These are phyloP conservation scores for Coccomyxa subellipsoidea DNA, from an alignment of 163 green algal species.

Conservation along the genomic window DNA sequence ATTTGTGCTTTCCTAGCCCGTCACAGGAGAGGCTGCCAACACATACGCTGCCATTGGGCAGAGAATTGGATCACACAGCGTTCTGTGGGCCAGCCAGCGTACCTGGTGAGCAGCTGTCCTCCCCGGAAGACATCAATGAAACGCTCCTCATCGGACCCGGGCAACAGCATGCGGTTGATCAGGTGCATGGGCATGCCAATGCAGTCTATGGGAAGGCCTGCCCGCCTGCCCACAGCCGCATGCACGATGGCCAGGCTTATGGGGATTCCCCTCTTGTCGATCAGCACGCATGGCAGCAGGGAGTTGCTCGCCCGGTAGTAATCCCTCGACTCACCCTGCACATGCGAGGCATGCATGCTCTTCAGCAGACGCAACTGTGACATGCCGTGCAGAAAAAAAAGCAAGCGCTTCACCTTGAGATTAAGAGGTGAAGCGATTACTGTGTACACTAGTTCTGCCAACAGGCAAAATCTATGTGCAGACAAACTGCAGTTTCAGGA, in stretches of 20 bases:
- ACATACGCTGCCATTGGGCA: no score
- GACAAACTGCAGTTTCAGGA: no score
- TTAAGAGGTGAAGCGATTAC: no score
- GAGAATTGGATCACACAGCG: not conserved
- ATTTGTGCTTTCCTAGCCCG: no score
- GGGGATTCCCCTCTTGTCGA: slow-evolving; percentile 36
- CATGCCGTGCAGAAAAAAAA: not conserved
- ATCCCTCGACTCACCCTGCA: slow-evolving; percentile 40
- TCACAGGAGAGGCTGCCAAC: no score
- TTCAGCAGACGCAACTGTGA: not conserved
- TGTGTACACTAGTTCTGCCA: not conserved
- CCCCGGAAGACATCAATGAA: slow-evolving; percentile 39
- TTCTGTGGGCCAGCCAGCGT: not conserved
- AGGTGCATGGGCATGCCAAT: slow-evolving; percentile 53
- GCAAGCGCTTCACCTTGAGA: not conserved
- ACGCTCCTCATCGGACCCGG: slow-evolving; percentile 11
- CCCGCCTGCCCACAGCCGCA: slow-evolving; percentile 34
- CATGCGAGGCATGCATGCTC: not conserved
- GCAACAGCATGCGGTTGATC: slow-evolving; percentile 23
- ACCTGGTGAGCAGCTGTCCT: slow-evolving; percentile 27
- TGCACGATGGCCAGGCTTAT: slow-evolving; percentile 44
- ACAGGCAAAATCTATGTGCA: not conserved
- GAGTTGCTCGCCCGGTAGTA: slow-evolving; percentile 47
- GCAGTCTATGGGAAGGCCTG: slow-evolving; percentile 34
- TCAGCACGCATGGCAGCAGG: slow-evolving; percentile 38